Evolutionary conservation across 441 rosid genomes (phyloP), one percentile per base, ranked within the genome.

Genomic region (Pelargonium cotyledonis): DNA sequence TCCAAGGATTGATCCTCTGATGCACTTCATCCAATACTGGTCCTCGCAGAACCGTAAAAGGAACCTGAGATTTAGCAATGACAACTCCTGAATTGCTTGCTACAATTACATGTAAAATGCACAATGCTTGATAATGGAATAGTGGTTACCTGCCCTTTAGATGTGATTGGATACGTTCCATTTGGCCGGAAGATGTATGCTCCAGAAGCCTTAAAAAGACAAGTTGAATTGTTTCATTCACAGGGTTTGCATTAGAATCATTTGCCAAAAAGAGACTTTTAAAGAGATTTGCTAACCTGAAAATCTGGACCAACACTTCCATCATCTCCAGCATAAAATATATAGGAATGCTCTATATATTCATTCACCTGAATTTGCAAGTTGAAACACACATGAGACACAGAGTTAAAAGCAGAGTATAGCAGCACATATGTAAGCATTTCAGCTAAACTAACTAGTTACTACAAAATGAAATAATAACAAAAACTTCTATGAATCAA

Each of bases 181-280:
- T 95, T 95, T 68, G 99, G 99, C 57, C 99, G 98, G 80, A 92
- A 96, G 74, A 96, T 76, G 79, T 96, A 96, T 43, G 98, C 99
- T 74, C 99, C 99, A 0, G 86, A 88, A 67, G 91, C 90, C 95
- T 88, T 58, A 26, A 40, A 73, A 64, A 76, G 58, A 15, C 72
- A 65, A 57, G 61, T 71, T 38, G 55, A 40, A 46, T 40, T 23
- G 53, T 38, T 70, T 38, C 40, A 65, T 67, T 65, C 61, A 55
- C 43, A 51, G 16, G 4, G 8, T 53, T 69, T 65, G 18, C 47
- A 61, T 15, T 58, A 73, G 38, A 68, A 70, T 66, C 67, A 58
- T 65, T 66, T 35, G 70, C 35, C 21, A 69, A 19, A 38, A 57
- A 57, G 44, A 63, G 63, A 18, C 31, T 51, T 62, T 44, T 60